Evolutionary conservation across 768 basidiomycete genomes (phyloP).

Genomic region (Russula ochroleuca): DNA sequence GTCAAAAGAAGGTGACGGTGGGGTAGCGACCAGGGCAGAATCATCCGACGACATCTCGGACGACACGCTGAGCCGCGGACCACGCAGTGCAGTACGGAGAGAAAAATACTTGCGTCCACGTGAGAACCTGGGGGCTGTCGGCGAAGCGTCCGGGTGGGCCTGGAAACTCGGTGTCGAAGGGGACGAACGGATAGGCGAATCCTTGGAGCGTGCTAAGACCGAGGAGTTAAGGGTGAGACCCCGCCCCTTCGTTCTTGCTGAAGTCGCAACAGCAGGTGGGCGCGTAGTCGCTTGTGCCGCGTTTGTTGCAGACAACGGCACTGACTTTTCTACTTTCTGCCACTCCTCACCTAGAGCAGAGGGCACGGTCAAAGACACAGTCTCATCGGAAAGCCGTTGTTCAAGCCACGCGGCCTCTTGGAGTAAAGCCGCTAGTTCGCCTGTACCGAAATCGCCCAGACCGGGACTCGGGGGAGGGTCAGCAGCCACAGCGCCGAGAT

Average conservation of each 20-base stretch:
- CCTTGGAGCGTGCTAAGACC: background rate
- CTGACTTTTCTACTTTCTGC: conserved; percentile 1
- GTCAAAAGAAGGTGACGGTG: conserved; percentile 42
- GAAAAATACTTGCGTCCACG: conserved; percentile 27
- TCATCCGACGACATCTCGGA: conserved; percentile 68
- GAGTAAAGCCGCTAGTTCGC: conserved; percentile 52
- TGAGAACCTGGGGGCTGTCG: conserved; percentile 47
- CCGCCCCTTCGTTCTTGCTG: conserved; percentile 16
- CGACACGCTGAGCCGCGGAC: conserved; percentile 54
- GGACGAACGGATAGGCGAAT: conserved; percentile 17
- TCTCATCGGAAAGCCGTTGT: conserved; percentile 47
- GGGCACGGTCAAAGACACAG: conserved; percentile 29
- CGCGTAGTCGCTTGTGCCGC: background rate
- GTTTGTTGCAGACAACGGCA: background rate
- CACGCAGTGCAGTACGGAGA: conserved; percentile 43
- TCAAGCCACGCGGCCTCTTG: conserved; percentile 59
- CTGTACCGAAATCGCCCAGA: conserved; percentile 47
- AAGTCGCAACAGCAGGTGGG: conserved; percentile 20
- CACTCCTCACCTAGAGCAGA: conserved; percentile 11
- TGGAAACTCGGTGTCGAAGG: conserved; percentile 23
- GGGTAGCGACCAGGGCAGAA: conserved; percentile 55
- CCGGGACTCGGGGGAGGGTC: conserved; percentile 46
- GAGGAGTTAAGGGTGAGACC: conserved; percentile 16
- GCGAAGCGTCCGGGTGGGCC: conserved; percentile 31
- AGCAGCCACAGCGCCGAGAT: conserved; percentile 26